A percentile compares a stretch with the other conserved stretches of the same genome.
Conservation (phyloP, 2,329 filamentous ascomycete genomes). For the Chrysoporthe puriensis region DNA sequence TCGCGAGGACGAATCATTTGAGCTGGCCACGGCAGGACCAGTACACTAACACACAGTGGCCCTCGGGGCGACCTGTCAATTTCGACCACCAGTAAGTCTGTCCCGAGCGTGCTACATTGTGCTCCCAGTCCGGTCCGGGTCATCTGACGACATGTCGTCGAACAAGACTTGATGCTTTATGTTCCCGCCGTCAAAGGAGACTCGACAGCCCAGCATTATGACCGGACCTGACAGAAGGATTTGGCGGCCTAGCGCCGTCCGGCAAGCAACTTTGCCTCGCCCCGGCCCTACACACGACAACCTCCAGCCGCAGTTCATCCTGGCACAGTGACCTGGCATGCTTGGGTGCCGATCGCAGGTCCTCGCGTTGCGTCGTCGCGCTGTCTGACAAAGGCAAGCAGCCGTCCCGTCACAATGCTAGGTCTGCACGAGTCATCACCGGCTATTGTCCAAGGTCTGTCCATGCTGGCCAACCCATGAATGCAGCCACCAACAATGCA, state of each 20-base stretch:
- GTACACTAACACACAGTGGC: constrained; percentile 8
- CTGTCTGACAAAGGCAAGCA: constrained; percentile 20
- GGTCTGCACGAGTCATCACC: background rate
- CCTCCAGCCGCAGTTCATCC: constrained; percentile 14
- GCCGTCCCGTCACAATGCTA: constrained; percentile 14
- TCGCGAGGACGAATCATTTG: background rate
- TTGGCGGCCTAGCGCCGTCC: background rate
- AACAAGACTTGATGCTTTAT: constrained; percentile 5
- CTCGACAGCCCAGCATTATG: background rate
- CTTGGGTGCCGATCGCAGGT: constrained; percentile 6
- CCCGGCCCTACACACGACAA: background rate
- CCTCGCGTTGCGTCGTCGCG: constrained; percentile 21
- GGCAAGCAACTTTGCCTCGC: constrained; percentile 1
- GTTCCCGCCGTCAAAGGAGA: background rate
- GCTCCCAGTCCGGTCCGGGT: constrained; percentile 7
- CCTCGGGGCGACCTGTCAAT: constrained; percentile 18
- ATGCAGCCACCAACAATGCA: background rate
- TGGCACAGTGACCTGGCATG: constrained; percentile 5
- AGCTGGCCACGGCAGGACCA: constrained; percentile 9
- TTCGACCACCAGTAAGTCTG: constrained; percentile 9
- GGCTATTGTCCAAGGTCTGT: background rate
- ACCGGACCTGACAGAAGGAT: background rate
- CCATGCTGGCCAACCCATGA: background rate
- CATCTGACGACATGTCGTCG: constrained; percentile 16
- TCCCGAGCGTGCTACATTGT: constrained; percentile 3